Base-by-base conservation (phyloP, 305 asterid genomes). In the Solanum hybrid region DNA sequence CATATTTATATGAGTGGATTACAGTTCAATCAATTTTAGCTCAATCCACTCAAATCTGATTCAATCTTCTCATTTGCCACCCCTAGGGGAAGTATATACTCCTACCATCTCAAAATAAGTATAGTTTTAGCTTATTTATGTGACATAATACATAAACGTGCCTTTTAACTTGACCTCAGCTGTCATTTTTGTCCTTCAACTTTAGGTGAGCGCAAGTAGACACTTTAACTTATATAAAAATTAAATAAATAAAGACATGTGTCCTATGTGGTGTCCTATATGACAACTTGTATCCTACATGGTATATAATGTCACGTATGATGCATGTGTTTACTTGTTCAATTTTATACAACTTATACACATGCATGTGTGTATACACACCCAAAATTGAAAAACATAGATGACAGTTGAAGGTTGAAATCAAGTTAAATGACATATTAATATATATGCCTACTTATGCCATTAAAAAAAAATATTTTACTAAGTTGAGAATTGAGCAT, bases 31-130 rank as follows among this genome's bases (percentile, higher is more conserved):
- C 73, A 64, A 64, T 8, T 22, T 22, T 64, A 22, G 28, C 13
- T 64, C 73, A 64, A 22, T 64, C 73, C 73, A 64, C 26, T 22
- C 3, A 64, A 64, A 64, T 64, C 3, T 64, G 28, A 8, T 64
- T 64, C 6, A n/a, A 64, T 64, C 73, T 64, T 22, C 73, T 64
- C 28, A 64, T 22, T 0, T 64, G 71, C 0, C 10, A 42, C 3
- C 12, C 26, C 71, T 3, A 18, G 26, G 6, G 11, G 28, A 5
- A 64, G 73, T 22, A 64, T 64, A 22, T 0, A 64, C 28, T 22
- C 6, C 73, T 3, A 0, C 12, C 0, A 0, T 64, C 13, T 22
- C 28, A 64, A 64, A 64, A 64, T 22, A 64, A 8, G 0, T 64
- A 22, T 64, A 22, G 0, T n/a, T 8, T 64, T 64, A 0, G 6